Evolutionary conservation across 1,139 yeast genomes (phyloP), one percentile per base, ranked within the genome.

Genomic region (Yamadazyma friedrichii): DNA sequence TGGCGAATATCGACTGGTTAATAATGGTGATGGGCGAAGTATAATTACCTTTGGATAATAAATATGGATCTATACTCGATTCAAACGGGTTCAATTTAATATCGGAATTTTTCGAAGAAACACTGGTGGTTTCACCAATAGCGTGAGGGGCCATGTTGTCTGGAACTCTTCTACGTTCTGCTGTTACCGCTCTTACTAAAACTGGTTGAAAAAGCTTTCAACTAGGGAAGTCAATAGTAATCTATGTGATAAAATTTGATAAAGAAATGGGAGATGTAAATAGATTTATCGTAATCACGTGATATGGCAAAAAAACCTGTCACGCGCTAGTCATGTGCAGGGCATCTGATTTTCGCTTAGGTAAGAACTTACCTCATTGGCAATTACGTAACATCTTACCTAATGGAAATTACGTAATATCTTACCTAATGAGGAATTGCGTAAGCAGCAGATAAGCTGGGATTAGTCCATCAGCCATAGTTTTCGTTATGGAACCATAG

Each of bases 21-120:
- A 87, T 76, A 35, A 86, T 66, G 39, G 80, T 71, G 51, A 73
- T 71, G n/a, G 87, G 80, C n/a, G 88, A 76, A 35, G 81, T 70
- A 55, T 82, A 79, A 36, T 65, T 68, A 12, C 77, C 63, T 29
- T 77, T 79, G 41, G 67, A 68, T 38, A 84, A 53, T 33, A 70
- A 62, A 37, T 64, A 60, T 11, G 88, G 85, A 56, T 81, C 86
- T 28, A 75, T 69, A 20, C 81, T 70, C 28, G 75, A 56, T 8
- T 85, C 87, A 56, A 82, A 82, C 9, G 88, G 86, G 46, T 59
- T 64, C 2, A 11, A 28, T 6, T 24, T 25, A 5, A 12, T 26
- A 13, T 39, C 38, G 16, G 40, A n/a, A 26, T 41, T 39, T 11
- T 42, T 45, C 29, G 39, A 31, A 37, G 39, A 34, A 38, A 31